Evolutionary conservation across 331 rosid genomes (phyloP), one percentile per base, ranked within the genome.

Genomic region (Phaseolus coccineus): DNA sequence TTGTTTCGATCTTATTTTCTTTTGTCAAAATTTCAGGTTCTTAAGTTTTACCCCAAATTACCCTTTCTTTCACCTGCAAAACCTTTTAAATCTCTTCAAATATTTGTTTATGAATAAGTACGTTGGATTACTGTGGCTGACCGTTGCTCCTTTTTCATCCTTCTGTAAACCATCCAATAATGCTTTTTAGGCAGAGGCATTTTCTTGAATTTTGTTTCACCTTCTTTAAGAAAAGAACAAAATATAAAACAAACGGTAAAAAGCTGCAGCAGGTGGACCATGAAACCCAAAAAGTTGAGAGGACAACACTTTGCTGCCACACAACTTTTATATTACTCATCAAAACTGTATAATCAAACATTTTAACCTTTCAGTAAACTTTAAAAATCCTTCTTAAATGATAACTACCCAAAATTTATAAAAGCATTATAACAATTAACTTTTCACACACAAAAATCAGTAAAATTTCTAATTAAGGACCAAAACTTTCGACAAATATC

Each of bases 141-240:
- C 77, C 59, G 80, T 83, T 72, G 55, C 68, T 58, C 58, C 77
- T 55, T 77, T 84, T 76, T 80, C 79, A 19, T 76, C 55, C 47
- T 42, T 40, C 46, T 74, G 50, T 79, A 47, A 44, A 52, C 27
- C 55, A 48, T 24, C 35, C 40, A 39, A 13, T 59, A 57, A 57
- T 24, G 30, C 30, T 44, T n/a, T 57, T 53, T 71, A 15, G 61
- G 31, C 47, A 42, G 22, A 61, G 14, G 66, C 70, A 75, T 31
- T 27, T 63, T 80, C 69, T 64, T 55, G 28, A 35, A 42, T 16
- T 7, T 46, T 55, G 79, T 28, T 55, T 63, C 46, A 33, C 31
- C 56, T 35, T 69, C 57, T 24, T 61, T 69, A 37, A 40, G 24
- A 68, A 68, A 74, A 46, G 16, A 14, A 80, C 31, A 69, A 74